A percentile compares a stretch with the other conserved stretches of the same genome.
phyloP scores from a whole-genome alignment of 139 green algal genomes.

The Volvox africanus region DNA sequence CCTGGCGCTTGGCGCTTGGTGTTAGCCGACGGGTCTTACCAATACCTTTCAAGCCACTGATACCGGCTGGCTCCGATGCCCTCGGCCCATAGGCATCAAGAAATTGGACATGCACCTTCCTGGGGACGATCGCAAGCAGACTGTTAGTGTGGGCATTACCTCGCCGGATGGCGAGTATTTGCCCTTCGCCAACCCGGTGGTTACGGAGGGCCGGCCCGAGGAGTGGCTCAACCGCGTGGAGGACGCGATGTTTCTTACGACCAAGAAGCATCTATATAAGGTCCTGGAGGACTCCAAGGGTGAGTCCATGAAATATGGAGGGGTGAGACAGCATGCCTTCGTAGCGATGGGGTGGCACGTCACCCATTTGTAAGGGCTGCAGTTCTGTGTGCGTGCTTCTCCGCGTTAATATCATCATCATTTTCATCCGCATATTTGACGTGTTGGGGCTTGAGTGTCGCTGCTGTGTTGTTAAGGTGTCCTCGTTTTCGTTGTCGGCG shows the following conservation, averaged over 20 bases:
- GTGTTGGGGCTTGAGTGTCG: not conserved
- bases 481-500: too few species aligned
- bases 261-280: slow-evolving; percentile 85
- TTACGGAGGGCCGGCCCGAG: slow-evolving; percentile 86
- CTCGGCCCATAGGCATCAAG: slow-evolving; percentile 77
- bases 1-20: too few species aligned
- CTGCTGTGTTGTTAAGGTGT: not conserved
- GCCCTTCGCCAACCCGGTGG: slow-evolving; percentile 72
- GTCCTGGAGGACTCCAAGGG: slow-evolving; percentile 66
- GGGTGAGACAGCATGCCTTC: not conserved
- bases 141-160: slow-evolving; percentile 73
- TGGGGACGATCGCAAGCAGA: slow-evolving; percentile 78
- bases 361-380: too few species aligned
- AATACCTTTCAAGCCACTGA: too few species aligned
- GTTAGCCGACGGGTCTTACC: too few species aligned
- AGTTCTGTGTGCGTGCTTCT: not conserved
- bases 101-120: slow-evolving; percentile 84
- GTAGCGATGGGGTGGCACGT: not conserved
- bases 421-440: not conserved
- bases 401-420: not conserved
- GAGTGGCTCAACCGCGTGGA: slow-evolving; percentile 92
- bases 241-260: slow-evolving; percentile 88
- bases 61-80: slow-evolving; percentile 1
- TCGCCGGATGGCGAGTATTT: slow-evolving; percentile 89
- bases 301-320: slow-evolving; percentile 4